Conservation (phyloP, 2,329 filamentous ascomycete species). For the Colletotrichum tanaceti region DNA sequence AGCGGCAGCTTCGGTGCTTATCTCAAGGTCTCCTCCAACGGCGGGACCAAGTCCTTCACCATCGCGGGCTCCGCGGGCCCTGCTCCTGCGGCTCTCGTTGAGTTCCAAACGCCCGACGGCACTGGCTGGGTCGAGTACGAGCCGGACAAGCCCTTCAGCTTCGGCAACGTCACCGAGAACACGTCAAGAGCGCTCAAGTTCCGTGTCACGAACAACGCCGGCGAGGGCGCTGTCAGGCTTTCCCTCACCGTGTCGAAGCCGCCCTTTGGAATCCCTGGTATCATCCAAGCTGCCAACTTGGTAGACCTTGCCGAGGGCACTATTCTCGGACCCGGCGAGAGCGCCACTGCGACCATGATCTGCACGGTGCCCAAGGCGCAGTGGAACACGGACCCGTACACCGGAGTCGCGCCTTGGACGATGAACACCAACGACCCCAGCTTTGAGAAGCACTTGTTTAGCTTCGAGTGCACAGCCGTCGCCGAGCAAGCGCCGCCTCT, state of each 20-base stretch:
- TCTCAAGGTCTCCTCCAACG: constrained; percentile 59
- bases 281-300: constrained; percentile 65
- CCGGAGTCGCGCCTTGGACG: constrained; percentile 63
- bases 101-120: constrained; percentile 66
- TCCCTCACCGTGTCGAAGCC: constrained; percentile 71
- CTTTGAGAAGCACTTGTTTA: constrained; percentile 63
- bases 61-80: constrained; percentile 63
- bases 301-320: constrained; percentile 70
- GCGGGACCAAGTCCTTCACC: constrained; percentile 61
- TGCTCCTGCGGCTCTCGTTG: constrained; percentile 60
- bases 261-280: constrained; percentile 65
- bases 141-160: constrained; percentile 59
- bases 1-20: constrained; percentile 63
- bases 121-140: constrained; percentile 62
- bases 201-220: constrained; percentile 64
- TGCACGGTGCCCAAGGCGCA: constrained; percentile 68
- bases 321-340: constrained; percentile 60
- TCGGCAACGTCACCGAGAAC: constrained; percentile 67
- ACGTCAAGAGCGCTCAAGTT: constrained; percentile 60
- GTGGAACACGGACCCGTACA: constrained; percentile 65
- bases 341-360: constrained; percentile 62
- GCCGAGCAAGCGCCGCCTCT: constrained; percentile 65
- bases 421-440: constrained; percentile 67
- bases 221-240: constrained; percentile 57
- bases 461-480: constrained; percentile 64